These are phyloP conservation scores for Lentinula raphanica DNA, from an alignment of 768 basidiomycete species.

Conservation along the genomic window DNA sequence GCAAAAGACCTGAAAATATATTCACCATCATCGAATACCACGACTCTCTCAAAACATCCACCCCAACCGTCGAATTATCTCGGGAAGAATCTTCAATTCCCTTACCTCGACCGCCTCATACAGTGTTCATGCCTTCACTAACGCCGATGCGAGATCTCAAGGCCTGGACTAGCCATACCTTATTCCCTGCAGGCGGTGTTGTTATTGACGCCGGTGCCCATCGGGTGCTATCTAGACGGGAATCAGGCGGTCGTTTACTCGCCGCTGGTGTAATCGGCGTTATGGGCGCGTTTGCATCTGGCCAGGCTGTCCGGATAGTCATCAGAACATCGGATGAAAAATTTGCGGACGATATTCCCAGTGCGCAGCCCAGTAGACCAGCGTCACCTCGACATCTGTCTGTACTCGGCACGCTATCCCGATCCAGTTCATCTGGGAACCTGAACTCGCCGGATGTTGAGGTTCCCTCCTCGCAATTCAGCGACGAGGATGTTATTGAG, in stretches of 20 bases:
- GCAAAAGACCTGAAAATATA: slow-evolving; percentile 70
- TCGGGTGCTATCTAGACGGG: slow-evolving; percentile 73
- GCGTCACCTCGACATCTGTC: slow-evolving; percentile 48
- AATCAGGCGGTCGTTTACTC: slow-evolving; percentile 88
- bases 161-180: slow-evolving; percentile 95
- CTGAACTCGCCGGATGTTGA: slow-evolving; percentile 21
- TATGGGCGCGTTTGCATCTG: slow-evolving; percentile 85
- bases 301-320: slow-evolving; percentile 87
- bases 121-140: slow-evolving; percentile 73
- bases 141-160: slow-evolving; percentile 80
- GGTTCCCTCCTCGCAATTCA: slow-evolving; percentile 26
- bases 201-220: slow-evolving; percentile 89
- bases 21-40: slow-evolving; percentile 81
- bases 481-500: slow-evolving; percentile 68
- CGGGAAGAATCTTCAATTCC: slow-evolving; percentile 8
- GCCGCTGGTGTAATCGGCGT: slow-evolving; percentile 87
- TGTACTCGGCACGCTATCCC: slow-evolving; percentile 36
- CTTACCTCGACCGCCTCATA: slow-evolving; percentile 68
- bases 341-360: slow-evolving; percentile 21
- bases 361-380: slow-evolving; percentile 44
- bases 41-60: slow-evolving; percentile 33
- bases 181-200: slow-evolving; percentile 83
- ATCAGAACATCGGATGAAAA: slow-evolving; percentile 37
- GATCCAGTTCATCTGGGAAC: slow-evolving; percentile 30
- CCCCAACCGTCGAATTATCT: slow-evolving; percentile 17